Conservation (phyloP, 768 basidiomycete species). For the Filobasidium floriforme region DNA sequence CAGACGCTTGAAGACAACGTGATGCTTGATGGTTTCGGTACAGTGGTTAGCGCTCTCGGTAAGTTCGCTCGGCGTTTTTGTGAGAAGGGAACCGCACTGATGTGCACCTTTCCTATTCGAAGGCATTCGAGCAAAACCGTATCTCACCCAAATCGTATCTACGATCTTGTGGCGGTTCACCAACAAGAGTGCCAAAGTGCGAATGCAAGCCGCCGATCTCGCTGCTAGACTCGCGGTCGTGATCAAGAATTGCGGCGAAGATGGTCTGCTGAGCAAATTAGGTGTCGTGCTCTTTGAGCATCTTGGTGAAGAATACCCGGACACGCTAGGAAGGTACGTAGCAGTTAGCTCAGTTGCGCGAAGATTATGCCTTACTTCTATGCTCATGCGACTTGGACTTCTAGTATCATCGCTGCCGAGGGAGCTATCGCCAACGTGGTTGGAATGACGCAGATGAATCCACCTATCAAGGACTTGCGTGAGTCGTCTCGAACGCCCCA, state of each 20-base stretch:
- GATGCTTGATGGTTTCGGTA: conserved; percentile 97
- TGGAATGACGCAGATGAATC: conserved; percentile 99
- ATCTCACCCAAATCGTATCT: conserved; percentile 96
- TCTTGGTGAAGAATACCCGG: conserved; percentile 97
- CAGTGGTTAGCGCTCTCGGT: conserved; percentile 88
- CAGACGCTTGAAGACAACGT: conserved; percentile 98
- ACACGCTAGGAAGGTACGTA: conserved; percentile 71
- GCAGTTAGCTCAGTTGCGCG: not conserved
- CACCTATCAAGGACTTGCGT: conserved; percentile 97
- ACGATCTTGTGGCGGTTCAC: conserved; percentile 98
- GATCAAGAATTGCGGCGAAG: conserved; percentile 98
- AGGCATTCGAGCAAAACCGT: conserved; percentile 93
- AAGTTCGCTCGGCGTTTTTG: conserved; percentile 21
- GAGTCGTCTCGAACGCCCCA: conserved; percentile 47
- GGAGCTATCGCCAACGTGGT: conserved; percentile 99
- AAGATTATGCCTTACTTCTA: not conserved
- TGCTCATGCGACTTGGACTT: not conserved
- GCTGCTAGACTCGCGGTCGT: conserved; percentile 92
- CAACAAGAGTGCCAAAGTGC: conserved; percentile 98
- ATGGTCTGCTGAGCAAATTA: conserved; percentile 87
- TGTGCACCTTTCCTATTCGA: not conserved
- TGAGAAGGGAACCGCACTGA: not conserved
- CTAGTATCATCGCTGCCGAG: conserved; percentile 94
- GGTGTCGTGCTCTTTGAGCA: conserved; percentile 97
- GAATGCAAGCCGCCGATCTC: conserved; percentile 97